phyloP scores from a whole-genome alignment of 148 eudicot species.

The Cornus suecica region DNA sequence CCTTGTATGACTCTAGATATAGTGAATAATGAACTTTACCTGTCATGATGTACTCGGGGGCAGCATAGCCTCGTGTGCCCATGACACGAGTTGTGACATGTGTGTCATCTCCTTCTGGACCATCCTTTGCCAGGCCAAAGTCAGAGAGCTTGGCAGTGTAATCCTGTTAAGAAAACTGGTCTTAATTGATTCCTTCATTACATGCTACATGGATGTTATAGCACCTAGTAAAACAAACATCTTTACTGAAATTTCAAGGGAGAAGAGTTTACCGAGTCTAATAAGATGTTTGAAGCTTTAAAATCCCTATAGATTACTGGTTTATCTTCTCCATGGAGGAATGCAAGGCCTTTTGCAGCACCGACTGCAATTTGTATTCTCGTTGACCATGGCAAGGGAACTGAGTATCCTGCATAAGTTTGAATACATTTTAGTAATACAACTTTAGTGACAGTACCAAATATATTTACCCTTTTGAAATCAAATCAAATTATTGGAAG shows the following conservation, averaged over 20 bases:
- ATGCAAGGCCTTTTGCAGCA: conserved; percentile 79
- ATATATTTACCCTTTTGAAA: background rate
- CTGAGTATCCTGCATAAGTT: conserved; percentile 43
- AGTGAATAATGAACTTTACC: background rate
- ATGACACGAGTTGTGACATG: conserved; percentile 13
- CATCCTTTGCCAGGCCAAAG: conserved; percentile 22
- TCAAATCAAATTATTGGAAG: background rate
- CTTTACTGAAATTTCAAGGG: background rate
- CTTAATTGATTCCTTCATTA: background rate
- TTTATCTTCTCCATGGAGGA: conserved; percentile 65
- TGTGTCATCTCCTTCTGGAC: conserved; percentile 18
- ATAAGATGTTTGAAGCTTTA: conserved; percentile 69
- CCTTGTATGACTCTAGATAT: too few relatives aligned
- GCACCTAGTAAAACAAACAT: too few relatives aligned
- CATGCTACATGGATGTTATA: too few relatives aligned
- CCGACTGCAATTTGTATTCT: conserved; percentile 70
- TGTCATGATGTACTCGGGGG: conserved; percentile 44
- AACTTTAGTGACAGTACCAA: background rate
- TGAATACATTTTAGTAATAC: background rate
- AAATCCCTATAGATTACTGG: conserved; percentile 76
- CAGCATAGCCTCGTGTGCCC: conserved; percentile 25
- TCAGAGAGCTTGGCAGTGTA: conserved; percentile 23
- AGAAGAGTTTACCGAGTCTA: conserved; percentile 55
- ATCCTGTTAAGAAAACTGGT: conserved; percentile 4
- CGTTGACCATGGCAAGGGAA: conserved; percentile 68